These are phyloP conservation scores for Lodderomyces margitis DNA, from an alignment of 1,139 yeast genomes.

Conservation along the genomic window DNA sequence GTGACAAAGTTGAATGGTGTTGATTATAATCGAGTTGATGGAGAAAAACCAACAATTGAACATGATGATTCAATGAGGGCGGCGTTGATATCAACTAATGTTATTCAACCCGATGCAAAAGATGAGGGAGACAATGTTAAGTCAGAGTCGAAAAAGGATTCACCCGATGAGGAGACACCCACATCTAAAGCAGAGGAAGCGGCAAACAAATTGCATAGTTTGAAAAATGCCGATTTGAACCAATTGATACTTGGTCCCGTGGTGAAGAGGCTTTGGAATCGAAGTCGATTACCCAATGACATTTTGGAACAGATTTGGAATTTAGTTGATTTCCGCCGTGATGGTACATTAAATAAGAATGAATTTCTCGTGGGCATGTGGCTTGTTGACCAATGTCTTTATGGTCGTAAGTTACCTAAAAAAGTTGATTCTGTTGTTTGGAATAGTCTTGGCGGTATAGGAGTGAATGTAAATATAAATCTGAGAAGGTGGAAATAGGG, in stretches of 20 bases:
- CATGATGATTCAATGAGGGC: slow-evolving; percentile 29
- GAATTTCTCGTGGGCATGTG: slow-evolving; percentile 94
- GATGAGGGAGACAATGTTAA: not conserved
- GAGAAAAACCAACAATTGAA: slow-evolving; percentile 11
- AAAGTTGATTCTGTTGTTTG: slow-evolving; percentile 57
- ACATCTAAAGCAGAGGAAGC: slow-evolving; percentile 13
- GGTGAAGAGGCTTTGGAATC: slow-evolving; percentile 74
- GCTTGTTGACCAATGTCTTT: slow-evolving; percentile 93
- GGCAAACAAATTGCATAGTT: slow-evolving; percentile 25
- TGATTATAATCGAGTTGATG: slow-evolving; percentile 16
- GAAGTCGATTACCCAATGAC: slow-evolving; percentile 69
- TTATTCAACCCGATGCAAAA: slow-evolving; percentile 8
- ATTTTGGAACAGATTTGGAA: slow-evolving; percentile 71
- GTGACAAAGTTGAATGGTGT: slow-evolving; percentile 37
- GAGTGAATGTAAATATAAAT: slow-evolving; percentile 40
- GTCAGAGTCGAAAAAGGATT: not conserved
- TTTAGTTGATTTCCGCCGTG: slow-evolving; percentile 71
- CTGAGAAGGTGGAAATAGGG: slow-evolving; percentile 20
- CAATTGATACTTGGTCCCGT: slow-evolving; percentile 62
- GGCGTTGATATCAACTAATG: slow-evolving; percentile 30
- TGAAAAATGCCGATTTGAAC: slow-evolving; percentile 24
- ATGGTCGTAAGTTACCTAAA: slow-evolving; percentile 85
- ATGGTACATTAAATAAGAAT: slow-evolving; percentile 74
- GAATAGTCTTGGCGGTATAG: slow-evolving; percentile 60
- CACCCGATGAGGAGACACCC: not conserved